These are phyloP conservation scores for Wallacemonas sp. DNA, from an alignment of 208 protist species.

Conservation along the genomic window DNA sequence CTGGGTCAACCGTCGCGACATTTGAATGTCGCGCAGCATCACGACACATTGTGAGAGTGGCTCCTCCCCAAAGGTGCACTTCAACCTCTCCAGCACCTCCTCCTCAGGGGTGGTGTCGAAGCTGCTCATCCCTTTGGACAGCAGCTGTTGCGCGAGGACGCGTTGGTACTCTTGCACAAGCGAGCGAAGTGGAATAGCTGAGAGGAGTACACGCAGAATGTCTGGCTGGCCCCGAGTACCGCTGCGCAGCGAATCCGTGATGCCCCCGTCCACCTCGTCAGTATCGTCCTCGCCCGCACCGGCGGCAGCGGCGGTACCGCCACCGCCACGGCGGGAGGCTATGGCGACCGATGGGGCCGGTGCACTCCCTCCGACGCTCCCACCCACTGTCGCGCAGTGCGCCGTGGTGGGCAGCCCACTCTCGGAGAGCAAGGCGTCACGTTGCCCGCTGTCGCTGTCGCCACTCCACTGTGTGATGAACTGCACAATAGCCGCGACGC, in stretches of 20 bases:
- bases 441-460: conserved; percentile 18
- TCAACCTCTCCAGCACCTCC: conserved; percentile 86
- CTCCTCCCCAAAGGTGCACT: conserved; percentile 80
- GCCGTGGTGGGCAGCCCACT: neutral
- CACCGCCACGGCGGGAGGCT: neutral
- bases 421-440: neutral
- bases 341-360: neutral
- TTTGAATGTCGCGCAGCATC: conserved; percentile 83
- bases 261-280: neutral
- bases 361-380: neutral
- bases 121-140: conserved; percentile 68
- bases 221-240: conserved; percentile 46
- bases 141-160: conserved; percentile 61
- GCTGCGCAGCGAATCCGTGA: conserved; percentile 5
- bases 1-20: conserved; percentile 67
- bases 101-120: conserved; percentile 82
- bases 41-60: conserved; percentile 67
- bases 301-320: conserved; percentile 11
- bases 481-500: conserved; percentile 75
- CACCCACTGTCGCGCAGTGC: neutral
- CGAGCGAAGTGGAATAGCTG: conserved; percentile 56
- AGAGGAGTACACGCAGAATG: conserved; percentile 75
- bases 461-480: conserved; percentile 65
- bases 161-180: conserved; percentile 78
- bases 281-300: conserved; percentile 5